Evolutionary conservation across 768 basidiomycete genomes (phyloP).

Genomic region (Amanita pallidorosea): DNA sequence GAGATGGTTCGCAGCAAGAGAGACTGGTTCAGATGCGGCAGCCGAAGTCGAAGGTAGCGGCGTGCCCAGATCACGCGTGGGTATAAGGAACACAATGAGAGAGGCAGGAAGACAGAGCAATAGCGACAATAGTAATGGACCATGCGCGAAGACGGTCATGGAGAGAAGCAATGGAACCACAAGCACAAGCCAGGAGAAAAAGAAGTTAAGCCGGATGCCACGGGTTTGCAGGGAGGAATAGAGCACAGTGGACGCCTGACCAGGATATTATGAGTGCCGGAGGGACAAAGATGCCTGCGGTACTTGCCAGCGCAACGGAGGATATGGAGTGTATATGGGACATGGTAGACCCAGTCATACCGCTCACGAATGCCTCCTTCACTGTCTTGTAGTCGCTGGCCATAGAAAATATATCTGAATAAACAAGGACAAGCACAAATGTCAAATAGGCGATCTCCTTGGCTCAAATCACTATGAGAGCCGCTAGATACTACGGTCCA

Average conservation of each 20-base stretch:
- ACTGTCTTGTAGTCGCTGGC: constrained; percentile 41
- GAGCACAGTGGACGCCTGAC: constrained; percentile 61
- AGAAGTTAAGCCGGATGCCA: constrained; percentile 27
- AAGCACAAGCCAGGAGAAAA: constrained; percentile 52
- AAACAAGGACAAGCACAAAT: constrained; percentile 1
- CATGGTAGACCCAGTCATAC: constrained; percentile 52
- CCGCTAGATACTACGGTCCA: constrained; percentile 33
- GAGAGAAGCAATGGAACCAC: constrained; percentile 72
- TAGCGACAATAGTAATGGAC: constrained; percentile 40
- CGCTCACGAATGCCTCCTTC: constrained; percentile 70
- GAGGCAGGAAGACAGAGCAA: constrained; percentile 35
- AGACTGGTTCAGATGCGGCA: constrained; percentile 7
- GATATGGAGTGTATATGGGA: constrained; percentile 53
- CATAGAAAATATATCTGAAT: background rate
- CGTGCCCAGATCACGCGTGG: constrained; percentile 29
- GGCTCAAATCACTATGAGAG: constrained; percentile 23
- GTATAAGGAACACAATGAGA: constrained; percentile 30
- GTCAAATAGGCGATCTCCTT: too few relatives aligned
- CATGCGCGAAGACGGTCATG: constrained; percentile 64
- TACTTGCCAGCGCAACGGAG: constrained; percentile 40
- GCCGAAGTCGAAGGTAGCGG: constrained; percentile 40
- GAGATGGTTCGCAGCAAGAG: constrained; percentile 12
- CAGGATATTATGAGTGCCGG: background rate
- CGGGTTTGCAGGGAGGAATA: constrained; percentile 52
- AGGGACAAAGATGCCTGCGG: background rate